Percentiles rank a stretch among this genome's conserved stretches.
Evolutionary conservation across 2,329 filamentous ascomycete genomes (phyloP).

Genomic region (Fusarium bactridioides): DNA sequence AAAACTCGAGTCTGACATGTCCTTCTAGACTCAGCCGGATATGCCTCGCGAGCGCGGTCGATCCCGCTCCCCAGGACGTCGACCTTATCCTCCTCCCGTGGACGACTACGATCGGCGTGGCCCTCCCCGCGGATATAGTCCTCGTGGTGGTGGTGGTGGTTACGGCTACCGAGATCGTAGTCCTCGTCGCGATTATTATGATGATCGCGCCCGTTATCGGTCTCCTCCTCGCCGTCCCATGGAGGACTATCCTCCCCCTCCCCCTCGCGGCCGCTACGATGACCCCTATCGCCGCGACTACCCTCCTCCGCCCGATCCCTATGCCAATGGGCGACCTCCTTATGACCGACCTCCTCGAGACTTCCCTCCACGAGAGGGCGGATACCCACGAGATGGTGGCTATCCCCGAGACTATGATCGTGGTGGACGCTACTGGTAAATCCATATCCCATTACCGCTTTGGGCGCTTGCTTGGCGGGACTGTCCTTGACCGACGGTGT

Average conservation of each 20-base stretch:
- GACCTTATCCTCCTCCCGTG: slow-evolving; percentile 72
- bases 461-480: slow-evolving; percentile 42
- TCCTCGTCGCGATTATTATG: slow-evolving; percentile 86
- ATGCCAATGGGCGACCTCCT: slow-evolving; percentile 62
- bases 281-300: slow-evolving; percentile 79
- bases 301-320: slow-evolving; percentile 70
- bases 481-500: slow-evolving; percentile 47
- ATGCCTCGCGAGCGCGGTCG: slow-evolving; percentile 75
- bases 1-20: slow-evolving; percentile 34
- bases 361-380: slow-evolving; percentile 54
- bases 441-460: slow-evolving; percentile 40
- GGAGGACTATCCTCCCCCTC: slow-evolving; percentile 78
- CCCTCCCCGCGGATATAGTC: slow-evolving; percentile 82
- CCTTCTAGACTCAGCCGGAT: slow-evolving; percentile 78
- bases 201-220: slow-evolving; percentile 80
- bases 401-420: slow-evolving; percentile 60
- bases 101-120: slow-evolving; percentile 88
- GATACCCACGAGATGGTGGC: slow-evolving; percentile 52
- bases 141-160: slow-evolving; percentile 68
- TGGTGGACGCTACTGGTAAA: slow-evolving; percentile 61
- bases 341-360: slow-evolving; percentile 66
- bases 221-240: slow-evolving; percentile 80
- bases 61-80: slow-evolving; percentile 76
- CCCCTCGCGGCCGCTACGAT: slow-evolving; percentile 74
- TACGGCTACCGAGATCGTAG: slow-evolving; percentile 89